Conservation (phyloP, 192 early-diverging fungal species). For the Umbelopsis ramanniana region DNA sequence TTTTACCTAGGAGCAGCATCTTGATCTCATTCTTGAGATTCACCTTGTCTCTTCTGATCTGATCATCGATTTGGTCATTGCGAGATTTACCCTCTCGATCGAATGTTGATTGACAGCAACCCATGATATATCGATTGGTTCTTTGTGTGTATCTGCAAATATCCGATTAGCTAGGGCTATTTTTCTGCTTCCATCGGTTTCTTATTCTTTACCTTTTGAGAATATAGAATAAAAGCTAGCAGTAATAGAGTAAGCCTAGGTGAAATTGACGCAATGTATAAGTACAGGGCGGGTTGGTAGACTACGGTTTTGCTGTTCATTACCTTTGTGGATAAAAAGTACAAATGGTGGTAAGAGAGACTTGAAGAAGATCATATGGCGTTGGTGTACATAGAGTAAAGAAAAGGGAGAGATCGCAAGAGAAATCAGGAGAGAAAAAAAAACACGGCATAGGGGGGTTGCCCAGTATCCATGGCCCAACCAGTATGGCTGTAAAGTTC, state of each 20-base stretch:
- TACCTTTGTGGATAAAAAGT: not conserved
- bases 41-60: conserved; percentile 82
- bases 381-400: too few relatives aligned
- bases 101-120: conserved; percentile 87
- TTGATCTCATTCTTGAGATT: conserved; percentile 92
- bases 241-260: too few relatives aligned
- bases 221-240: too few relatives aligned
- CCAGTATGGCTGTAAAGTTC: too few relatives aligned
- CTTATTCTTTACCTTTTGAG: not conserved
- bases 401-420: too few relatives aligned
- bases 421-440: too few relatives aligned
- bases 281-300: not conserved
- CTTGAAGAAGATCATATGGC: too few relatives aligned
- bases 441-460: too few relatives aligned
- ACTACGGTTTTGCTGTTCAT: not conserved
- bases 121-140: conserved; percentile 58
- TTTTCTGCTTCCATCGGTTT: not conserved
- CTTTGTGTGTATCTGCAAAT: not conserved
- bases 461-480: too few relatives aligned
- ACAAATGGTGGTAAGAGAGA: not conserved
- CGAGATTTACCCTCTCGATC: conserved; percentile 81
- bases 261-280: not conserved
- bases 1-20: conserved; percentile 92
- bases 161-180: too few relatives aligned
- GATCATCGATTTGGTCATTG: conserved; percentile 92